Evolutionary conservation across 306 rosid species (phyloP).

Genomic region (Nissolia schottii): DNA sequence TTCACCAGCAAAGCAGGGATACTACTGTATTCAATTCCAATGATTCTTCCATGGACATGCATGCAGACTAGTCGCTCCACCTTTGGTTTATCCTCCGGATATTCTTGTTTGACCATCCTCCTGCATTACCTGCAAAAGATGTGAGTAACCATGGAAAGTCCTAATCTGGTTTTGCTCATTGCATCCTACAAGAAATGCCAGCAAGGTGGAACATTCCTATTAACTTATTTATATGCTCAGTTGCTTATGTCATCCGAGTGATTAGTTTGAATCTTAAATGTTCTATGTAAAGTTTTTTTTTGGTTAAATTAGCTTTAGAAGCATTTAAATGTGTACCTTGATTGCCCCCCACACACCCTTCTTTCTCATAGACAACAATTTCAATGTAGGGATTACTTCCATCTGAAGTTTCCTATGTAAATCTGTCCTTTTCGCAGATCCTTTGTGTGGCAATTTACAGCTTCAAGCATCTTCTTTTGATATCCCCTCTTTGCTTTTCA

Average conservation of each 20-base stretch:
- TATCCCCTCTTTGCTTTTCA: conserved; percentile 2
- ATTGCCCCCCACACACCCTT: conserved; percentile 1
- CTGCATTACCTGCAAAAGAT: conserved; percentile 25
- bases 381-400: conserved; percentile 29
- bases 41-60: conserved; percentile 89
- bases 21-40: conserved; percentile 48
- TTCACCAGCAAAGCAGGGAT: conserved; percentile 53
- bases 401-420: conserved; percentile 23
- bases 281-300: conserved; percentile 37
- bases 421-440: conserved; percentile 5
- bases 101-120: conserved; percentile 16
- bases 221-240: conserved; percentile 21
- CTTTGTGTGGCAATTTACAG: conserved; percentile 2
- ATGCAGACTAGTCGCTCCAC: conserved; percentile 62
- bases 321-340: conserved; percentile 28
- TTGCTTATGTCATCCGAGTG: conserved; percentile 16
- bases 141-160: conserved; percentile 26
- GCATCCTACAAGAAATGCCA: conserved; percentile 25
- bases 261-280: conserved; percentile 34
- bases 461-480: neutral
- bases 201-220: conserved; percentile 23
- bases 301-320: conserved; percentile 15
- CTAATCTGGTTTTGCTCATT: conserved; percentile 19
- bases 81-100: conserved; percentile 24
- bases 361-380: conserved; percentile 14